Conservation (phyloP, 2,329 filamentous ascomycete genomes). For the Lachnellula occidentalis region DNA sequence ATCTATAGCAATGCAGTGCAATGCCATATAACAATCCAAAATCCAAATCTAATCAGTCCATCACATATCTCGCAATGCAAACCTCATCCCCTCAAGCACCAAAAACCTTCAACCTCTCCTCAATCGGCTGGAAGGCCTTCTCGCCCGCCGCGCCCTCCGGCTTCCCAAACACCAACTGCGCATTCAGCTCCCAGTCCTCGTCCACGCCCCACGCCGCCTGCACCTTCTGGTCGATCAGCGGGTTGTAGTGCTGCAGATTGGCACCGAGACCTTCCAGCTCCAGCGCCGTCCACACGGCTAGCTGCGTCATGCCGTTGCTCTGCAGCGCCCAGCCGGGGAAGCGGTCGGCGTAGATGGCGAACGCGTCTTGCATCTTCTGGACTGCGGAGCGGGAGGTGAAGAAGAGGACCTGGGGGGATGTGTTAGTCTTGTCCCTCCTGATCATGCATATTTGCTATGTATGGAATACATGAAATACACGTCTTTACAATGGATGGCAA, state of each 20-base stretch:
- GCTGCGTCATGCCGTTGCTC: constrained; percentile 77
- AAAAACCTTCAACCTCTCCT: constrained; percentile 62
- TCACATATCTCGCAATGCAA: no score
- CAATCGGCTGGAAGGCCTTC: constrained; percentile 60
- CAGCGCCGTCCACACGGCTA: constrained; percentile 72
- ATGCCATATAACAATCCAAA: no score
- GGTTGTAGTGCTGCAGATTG: constrained; percentile 93
- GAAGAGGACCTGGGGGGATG: constrained; percentile 62
- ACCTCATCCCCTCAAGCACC: constrained; percentile 33
- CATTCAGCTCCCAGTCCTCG: constrained; percentile 67
- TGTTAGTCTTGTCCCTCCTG: no score
- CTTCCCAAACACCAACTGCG: constrained; percentile 79
- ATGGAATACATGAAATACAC: no score
- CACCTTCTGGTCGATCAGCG: constrained; percentile 71
- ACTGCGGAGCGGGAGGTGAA: constrained; percentile 72
- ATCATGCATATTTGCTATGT: no score
- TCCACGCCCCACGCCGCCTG: constrained; percentile 64
- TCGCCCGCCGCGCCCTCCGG: constrained; percentile 49
- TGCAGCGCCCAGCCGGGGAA: constrained; percentile 76
- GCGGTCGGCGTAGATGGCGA: constrained; percentile 68
- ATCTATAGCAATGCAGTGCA: no score
- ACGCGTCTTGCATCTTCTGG: constrained; percentile 60
- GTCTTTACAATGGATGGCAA: no score
- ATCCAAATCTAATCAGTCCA: no score
- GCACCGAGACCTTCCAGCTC: constrained; percentile 79